phyloP scores from a whole-genome alignment of 495 filamentous ascomycete species.

The Penicillium ucsense region DNA sequence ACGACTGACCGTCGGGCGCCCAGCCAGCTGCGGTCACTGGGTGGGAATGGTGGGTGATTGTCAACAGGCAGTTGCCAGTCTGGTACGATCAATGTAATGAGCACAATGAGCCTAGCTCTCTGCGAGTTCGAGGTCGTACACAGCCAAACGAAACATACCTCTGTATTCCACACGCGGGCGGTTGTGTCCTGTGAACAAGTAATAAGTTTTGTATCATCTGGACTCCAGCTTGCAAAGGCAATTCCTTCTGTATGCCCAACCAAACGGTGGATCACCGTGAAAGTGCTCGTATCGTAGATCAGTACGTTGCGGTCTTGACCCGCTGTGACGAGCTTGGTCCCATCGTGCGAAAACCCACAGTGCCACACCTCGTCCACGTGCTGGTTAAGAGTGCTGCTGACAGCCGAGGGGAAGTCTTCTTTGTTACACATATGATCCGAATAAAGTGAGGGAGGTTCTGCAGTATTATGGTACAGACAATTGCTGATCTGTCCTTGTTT shows the following conservation, averaged over 20 bases:
- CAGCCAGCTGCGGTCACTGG: slow-evolving; percentile 81
- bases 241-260: slow-evolving; percentile 57
- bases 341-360: slow-evolving; percentile 83
- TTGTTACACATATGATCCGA: slow-evolving; percentile 78
- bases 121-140: neutral
- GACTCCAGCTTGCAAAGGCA: slow-evolving; percentile 79
- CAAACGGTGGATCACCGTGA: slow-evolving; percentile 54
- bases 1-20: slow-evolving; percentile 66
- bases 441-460: slow-evolving; percentile 74
- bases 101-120: slow-evolving; percentile 1
- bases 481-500: slow-evolving; percentile 72
- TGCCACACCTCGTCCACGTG: slow-evolving; percentile 87
- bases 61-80: slow-evolving; percentile 58
- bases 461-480: slow-evolving; percentile 83
- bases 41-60: slow-evolving; percentile 59
- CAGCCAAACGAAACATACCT: slow-evolving; percentile 40
- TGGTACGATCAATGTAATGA: slow-evolving; percentile 21
- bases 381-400: slow-evolving; percentile 55
- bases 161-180: slow-evolving; percentile 70
- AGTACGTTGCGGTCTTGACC: slow-evolving; percentile 63
- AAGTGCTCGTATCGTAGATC: slow-evolving; percentile 72
- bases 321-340: slow-evolving; percentile 71
- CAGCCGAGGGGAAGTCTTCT: slow-evolving; percentile 64
- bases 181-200: slow-evolving; percentile 67
- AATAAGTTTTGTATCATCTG: slow-evolving; percentile 75